Evolutionary conservation across 2,329 filamentous ascomycete species (phyloP).

Genomic region (Cercospora berteroae): DNA sequence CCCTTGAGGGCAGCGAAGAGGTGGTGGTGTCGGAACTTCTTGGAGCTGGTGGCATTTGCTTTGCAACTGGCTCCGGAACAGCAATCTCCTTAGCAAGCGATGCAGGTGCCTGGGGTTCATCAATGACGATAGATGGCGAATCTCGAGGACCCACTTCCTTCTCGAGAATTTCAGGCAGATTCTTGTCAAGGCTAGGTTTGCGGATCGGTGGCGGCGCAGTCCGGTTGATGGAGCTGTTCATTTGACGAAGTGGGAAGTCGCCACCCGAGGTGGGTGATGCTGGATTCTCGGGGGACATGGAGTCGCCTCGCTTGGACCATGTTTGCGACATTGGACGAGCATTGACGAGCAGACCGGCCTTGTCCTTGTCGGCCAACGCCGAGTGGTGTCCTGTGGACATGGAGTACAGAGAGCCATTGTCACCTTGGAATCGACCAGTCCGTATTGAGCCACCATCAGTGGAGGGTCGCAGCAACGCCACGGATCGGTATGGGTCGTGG

Average conservation of each 20-base stretch:
- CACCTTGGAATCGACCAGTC: slow-evolving; percentile 30
- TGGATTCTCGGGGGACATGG: slow-evolving; percentile 27
- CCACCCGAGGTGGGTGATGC: slow-evolving; percentile 10
- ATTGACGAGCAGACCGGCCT: slow-evolving; percentile 55
- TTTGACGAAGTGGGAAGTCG: slow-evolving; percentile 26
- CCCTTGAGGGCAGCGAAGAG: slow-evolving; percentile 27
- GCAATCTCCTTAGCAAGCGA: slow-evolving; percentile 23
- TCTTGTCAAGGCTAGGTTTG: slow-evolving; percentile 23
- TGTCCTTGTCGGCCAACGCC: slow-evolving; percentile 30
- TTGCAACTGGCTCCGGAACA: slow-evolving; percentile 23
- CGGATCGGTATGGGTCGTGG: slow-evolving; percentile 80
- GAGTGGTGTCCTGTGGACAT: slow-evolving; percentile 49
- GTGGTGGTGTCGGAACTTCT: slow-evolving; percentile 14
- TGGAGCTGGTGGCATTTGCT: slow-evolving; percentile 22
- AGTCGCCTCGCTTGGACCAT: slow-evolving; percentile 43
- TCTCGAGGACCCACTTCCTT: slow-evolving; percentile 10
- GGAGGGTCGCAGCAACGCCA: slow-evolving; percentile 55
- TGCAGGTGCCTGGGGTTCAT: slow-evolving; percentile 14
- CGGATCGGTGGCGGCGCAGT: slow-evolving; percentile 12
- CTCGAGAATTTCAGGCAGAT: slow-evolving; percentile 23
- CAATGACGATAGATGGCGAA: slow-evolving; percentile 10
- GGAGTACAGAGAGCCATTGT: slow-evolving; percentile 53
- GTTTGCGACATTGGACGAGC: slow-evolving; percentile 59
- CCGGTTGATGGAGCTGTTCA: slow-evolving; percentile 25
- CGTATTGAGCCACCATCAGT: slow-evolving; percentile 40